Evolutionary conservation across 768 basidiomycete genomes (phyloP).

Genomic region (Boletus subparvulus): DNA sequence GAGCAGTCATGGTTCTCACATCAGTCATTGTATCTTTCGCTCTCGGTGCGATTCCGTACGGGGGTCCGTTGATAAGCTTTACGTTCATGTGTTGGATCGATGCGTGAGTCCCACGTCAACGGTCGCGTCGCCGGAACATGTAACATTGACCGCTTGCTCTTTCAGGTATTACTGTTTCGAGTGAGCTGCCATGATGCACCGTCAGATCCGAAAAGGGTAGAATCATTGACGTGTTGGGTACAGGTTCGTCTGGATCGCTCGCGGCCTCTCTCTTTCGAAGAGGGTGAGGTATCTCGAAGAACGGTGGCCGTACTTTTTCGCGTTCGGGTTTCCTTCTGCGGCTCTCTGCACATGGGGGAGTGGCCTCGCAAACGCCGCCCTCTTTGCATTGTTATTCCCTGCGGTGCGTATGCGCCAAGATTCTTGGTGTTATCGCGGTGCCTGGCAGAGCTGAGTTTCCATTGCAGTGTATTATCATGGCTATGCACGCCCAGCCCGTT

Average conservation of each 20-base stretch:
- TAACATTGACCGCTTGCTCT: background rate
- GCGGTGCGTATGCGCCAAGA: constrained; percentile 45
- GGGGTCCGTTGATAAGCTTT: constrained; percentile 62
- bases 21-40: constrained; percentile 68
- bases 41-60: constrained; percentile 60
- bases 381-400: constrained; percentile 83
- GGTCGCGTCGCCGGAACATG: background rate
- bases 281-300: constrained; percentile 79
- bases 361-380: constrained; percentile 73
- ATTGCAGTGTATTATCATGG: constrained; percentile 77
- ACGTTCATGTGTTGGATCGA: constrained; percentile 84
- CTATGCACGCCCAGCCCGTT: constrained; percentile 71
- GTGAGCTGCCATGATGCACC: constrained; percentile 40
- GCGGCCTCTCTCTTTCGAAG: constrained; percentile 64
- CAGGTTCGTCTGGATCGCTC: constrained; percentile 79
- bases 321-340: constrained; percentile 80
- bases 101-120: constrained; percentile 56
- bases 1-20: constrained; percentile 78
- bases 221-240: constrained; percentile 14
- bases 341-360: constrained; percentile 71
- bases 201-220: background rate
- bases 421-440: background rate
- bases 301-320: constrained; percentile 86
- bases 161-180: constrained; percentile 87
- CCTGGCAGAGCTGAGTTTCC: constrained; percentile 5